Evolutionary conservation across 805 yeast genomes (phyloP).

Genomic region (Lipomyces japonicus): DNA sequence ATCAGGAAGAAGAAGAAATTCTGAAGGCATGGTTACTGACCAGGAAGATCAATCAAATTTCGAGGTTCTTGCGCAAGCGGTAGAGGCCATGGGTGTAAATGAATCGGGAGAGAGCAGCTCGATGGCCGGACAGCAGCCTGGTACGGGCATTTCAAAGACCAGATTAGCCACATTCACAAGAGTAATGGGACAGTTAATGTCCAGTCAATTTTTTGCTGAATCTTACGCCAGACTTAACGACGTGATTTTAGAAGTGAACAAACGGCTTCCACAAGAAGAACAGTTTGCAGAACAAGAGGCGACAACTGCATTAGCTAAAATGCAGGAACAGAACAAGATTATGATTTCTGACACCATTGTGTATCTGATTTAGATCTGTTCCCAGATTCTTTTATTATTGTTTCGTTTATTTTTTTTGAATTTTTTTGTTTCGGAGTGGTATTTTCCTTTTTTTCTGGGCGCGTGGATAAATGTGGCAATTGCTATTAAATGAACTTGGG

Average conservation of each 20-base stretch:
- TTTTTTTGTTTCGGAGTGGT: not conserved
- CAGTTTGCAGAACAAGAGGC: slow-evolving; percentile 40
- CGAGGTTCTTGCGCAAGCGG: slow-evolving; percentile 19
- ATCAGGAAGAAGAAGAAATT: not conserved
- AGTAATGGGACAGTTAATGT: slow-evolving; percentile 47
- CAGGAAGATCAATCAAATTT: slow-evolving; percentile 10
- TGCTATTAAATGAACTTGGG: not conserved
- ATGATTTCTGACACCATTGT: slow-evolving; percentile 39
- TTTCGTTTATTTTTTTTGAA: not conserved
- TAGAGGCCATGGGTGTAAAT: slow-evolving; percentile 29
- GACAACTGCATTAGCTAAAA: slow-evolving; percentile 38
- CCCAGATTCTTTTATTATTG: not conserved
- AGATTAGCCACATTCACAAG: slow-evolving; percentile 49
- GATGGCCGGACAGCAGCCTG: slow-evolving; percentile 26
- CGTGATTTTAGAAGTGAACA: slow-evolving; percentile 45
- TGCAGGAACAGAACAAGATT: slow-evolving; percentile 40
- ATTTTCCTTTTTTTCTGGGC: not conserved
- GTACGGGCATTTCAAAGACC: slow-evolving; percentile 47
- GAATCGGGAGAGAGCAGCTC: slow-evolving; percentile 18
- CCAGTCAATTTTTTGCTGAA: slow-evolving; percentile 42
- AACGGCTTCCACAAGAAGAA: slow-evolving; percentile 42
- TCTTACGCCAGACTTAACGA: slow-evolving; percentile 43
- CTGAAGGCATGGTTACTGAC: not conserved
- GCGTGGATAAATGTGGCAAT: not conserved
- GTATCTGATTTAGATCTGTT: slow-evolving; percentile 32